Base-by-base conservation (phyloP, 768 basidiomycete genomes). In the Phanerochaete carnosa region DNA sequence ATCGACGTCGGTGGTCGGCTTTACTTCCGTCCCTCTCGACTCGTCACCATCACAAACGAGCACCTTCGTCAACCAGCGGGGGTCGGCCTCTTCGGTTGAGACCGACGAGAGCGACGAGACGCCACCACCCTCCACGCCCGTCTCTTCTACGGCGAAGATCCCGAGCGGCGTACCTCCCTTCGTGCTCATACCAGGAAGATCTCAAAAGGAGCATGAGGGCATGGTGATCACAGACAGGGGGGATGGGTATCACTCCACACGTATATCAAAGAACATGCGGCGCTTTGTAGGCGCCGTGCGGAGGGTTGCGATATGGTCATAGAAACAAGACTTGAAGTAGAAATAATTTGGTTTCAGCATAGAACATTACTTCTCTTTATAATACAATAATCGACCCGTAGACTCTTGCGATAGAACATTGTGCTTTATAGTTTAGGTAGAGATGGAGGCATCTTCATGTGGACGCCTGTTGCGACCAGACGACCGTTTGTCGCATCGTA, bases 401-500 rank as follows among this genome's bases (percentile, higher is more conserved):
- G 16, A 43, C n/a, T n/a, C n/a, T n/a, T 30, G 12, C 22, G 22
- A 46, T 46, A 47, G 23, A 33, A 5, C 32, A 39, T 46, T 2
- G 25, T 30, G 33, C 15, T 30, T 53, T 63, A 63, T 19, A 59
- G 51, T 57, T 63, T 63, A 2, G 63, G 61, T 11, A 22, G 37
- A 35, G 67, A 63, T 0, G 65, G 63, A 28, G 54, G 43, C 66
- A 67, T 67, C 59, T 67, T 67, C 11, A 65, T 49, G 47, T 67
- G 66, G 3, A 61, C 52, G 1, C 66, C 64, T 9, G 64, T 63
- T 11, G 64, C 66, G n/a, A 63, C 64, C n/a, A 65, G 28, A n/a
- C 64, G 61, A 23, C 54, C 39, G 13, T 55, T 28, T 3, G 50
- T 53, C 4, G 32, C 33, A 30, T 60, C 59, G 52, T 54, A 60